Conservation (phyloP, 257 asterid species). For the Jacaranda copaia region DNA sequence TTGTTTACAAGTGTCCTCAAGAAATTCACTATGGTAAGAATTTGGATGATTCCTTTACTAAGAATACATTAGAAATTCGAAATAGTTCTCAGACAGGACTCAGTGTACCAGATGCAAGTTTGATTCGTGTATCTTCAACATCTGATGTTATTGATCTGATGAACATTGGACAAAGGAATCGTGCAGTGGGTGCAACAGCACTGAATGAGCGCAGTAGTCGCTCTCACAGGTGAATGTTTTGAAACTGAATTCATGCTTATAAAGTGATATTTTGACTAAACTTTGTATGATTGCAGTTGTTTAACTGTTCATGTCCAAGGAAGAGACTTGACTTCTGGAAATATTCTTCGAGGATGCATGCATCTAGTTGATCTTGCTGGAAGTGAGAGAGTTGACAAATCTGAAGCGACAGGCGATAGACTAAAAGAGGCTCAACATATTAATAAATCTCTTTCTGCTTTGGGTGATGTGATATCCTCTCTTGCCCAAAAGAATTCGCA, state of each 20-base stretch:
- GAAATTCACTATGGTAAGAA: not conserved
- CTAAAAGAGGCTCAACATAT: constrained; percentile 97
- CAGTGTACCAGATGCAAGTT: constrained; percentile 89
- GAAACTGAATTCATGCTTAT: constrained; percentile 13
- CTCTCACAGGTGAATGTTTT: constrained; percentile 75
- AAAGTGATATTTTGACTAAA: constrained; percentile 24
- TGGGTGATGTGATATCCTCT: constrained; percentile 95
- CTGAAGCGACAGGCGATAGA: constrained; percentile 97
- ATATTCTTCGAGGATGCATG: constrained; percentile 90
- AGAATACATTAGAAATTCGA: constrained; percentile 83
- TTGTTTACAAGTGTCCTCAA: not conserved
- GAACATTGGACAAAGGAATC: constrained; percentile 85
- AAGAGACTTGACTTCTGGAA: constrained; percentile 81
- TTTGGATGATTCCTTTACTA: constrained; percentile 54
- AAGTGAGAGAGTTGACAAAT: constrained; percentile 98
- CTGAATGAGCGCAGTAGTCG: constrained; percentile 99
- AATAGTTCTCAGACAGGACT: constrained; percentile 92
- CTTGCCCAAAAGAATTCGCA: constrained; percentile 91
- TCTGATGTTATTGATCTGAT: constrained; percentile 81
- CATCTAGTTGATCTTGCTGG: constrained; percentile 99
- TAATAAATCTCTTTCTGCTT: constrained; percentile 90
- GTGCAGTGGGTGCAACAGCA: constrained; percentile 96
- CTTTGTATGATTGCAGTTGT: constrained; percentile 61
- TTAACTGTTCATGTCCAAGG: constrained; percentile 97
- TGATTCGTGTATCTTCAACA: constrained; percentile 72